Evolutionary conservation across 495 filamentous ascomycete genomes (phyloP).

Genomic region (Xylaria acuta): DNA sequence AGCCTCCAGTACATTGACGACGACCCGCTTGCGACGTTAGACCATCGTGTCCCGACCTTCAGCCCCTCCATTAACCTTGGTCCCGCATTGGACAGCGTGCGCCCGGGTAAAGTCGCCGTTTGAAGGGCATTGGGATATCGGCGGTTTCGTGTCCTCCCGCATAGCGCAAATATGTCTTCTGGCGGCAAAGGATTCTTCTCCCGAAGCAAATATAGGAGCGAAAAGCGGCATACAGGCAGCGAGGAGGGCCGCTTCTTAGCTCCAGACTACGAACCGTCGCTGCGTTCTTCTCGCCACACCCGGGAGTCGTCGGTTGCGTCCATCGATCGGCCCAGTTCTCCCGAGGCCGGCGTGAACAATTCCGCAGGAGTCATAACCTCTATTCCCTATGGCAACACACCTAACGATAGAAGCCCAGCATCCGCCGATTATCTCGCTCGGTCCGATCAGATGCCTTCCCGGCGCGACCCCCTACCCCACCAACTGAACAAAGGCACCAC

Average conservation of each 20-base stretch:
- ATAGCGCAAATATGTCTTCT: slow-evolving; percentile 58
- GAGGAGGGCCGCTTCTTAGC: slow-evolving; percentile 57
- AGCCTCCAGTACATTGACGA: slow-evolving; percentile 40
- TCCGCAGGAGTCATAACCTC: slow-evolving; percentile 87
- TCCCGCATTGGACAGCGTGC: slow-evolving; percentile 22
- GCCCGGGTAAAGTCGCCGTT: slow-evolving; percentile 26
- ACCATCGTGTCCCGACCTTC: slow-evolving; percentile 14
- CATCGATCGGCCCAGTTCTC: slow-evolving; percentile 64
- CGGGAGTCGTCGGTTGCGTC: slow-evolving; percentile 80
- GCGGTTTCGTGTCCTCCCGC: slow-evolving; percentile 34
- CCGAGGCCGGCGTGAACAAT: slow-evolving; percentile 64
- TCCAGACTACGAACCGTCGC: slow-evolving; percentile 61
- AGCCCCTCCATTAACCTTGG: slow-evolving; percentile 7
- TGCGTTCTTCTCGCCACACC: slow-evolving; percentile 79
- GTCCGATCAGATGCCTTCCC: slow-evolving; percentile 65
- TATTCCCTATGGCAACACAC: slow-evolving; percentile 85
- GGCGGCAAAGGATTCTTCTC: slow-evolving; percentile 85
- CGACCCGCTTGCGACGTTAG: slow-evolving; percentile 31
- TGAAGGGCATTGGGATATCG: slow-evolving; percentile 32
- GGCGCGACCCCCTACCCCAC: slow-evolving; percentile 78
- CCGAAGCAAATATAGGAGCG: slow-evolving; percentile 75
- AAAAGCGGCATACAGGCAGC: slow-evolving; percentile 64
- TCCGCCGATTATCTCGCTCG: slow-evolving; percentile 78
- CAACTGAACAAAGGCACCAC: slow-evolving; percentile 76
- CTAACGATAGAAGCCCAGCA: slow-evolving; percentile 73